Conservation (phyloP, 1,139 yeast species). For the Hemisphaericaspora lyxosophila region DNA sequence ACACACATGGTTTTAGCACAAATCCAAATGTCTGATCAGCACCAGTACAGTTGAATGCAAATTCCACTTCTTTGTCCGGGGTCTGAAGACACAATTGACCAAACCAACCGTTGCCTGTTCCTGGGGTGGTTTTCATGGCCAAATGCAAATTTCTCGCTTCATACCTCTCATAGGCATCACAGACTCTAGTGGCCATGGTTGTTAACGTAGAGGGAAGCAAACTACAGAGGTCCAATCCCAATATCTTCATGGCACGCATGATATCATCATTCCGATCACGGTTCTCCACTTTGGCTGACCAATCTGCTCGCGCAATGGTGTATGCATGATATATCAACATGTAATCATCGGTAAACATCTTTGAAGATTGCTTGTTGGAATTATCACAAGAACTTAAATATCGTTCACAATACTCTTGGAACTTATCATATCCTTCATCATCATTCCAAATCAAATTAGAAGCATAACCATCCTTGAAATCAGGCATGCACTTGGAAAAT, state of each 20-base stretch:
- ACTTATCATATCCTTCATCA: slow-evolving; percentile 8
- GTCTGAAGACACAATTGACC: slow-evolving; percentile 9
- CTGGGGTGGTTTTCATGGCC: slow-evolving; percentile 5
- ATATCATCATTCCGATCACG: slow-evolving; percentile 6
- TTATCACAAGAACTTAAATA: slow-evolving; percentile 3
- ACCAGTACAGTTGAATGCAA: slow-evolving; percentile 8
- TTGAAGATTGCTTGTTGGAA: not conserved
- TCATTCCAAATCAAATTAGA: slow-evolving; percentile 6
- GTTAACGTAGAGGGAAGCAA: slow-evolving; percentile 6
- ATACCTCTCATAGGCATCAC: slow-evolving; percentile 3
- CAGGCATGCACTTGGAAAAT: slow-evolving; percentile 6
- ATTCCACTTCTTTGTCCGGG: slow-evolving; percentile 2
- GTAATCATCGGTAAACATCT: slow-evolving; percentile 1
- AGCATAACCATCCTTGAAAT: slow-evolving; percentile 6
- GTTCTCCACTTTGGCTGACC: slow-evolving; percentile 1
- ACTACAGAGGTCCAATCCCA: slow-evolving; percentile 8
- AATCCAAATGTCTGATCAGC: slow-evolving; percentile 8
- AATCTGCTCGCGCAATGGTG: slow-evolving; percentile 3
- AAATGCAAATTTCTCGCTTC: slow-evolving; percentile 6
- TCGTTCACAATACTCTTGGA: slow-evolving; percentile 4
- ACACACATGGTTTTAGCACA: slow-evolving; percentile 8
- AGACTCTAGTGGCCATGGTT: slow-evolving; percentile 5
- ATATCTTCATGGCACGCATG: slow-evolving; percentile 2
- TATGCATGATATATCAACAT: slow-evolving; percentile 4
- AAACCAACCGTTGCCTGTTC: slow-evolving; percentile 8